Conservation (phyloP, 495 filamentous ascomycete genomes). For the Daldinia vernicosa region DNA sequence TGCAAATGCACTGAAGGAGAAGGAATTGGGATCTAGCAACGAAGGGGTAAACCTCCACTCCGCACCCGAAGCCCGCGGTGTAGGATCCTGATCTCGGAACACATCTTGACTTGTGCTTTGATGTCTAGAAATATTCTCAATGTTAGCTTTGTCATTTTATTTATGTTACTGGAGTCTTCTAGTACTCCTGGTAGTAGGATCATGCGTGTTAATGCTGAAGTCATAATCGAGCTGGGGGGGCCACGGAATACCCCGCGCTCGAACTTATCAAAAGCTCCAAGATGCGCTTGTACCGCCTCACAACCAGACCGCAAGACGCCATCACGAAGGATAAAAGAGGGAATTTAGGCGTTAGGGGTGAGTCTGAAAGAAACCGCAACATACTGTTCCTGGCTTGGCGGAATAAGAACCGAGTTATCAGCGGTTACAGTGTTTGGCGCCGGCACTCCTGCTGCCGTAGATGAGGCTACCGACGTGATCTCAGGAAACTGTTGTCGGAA, state of each 20-base stretch:
- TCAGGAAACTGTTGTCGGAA: conserved; percentile 85
- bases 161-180: not conserved
- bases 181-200: conserved; percentile 16
- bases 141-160: conserved; percentile 24
- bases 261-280: conserved; percentile 19
- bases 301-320: conserved; percentile 13
- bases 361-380: conserved; percentile 39
- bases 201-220: conserved; percentile 18
- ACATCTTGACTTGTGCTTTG: conserved; percentile 54
- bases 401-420: conserved; percentile 52
- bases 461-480: conserved; percentile 55
- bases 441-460: conserved; percentile 45
- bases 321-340: conserved; percentile 19
- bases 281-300: conserved; percentile 43
- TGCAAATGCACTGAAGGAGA: conserved; percentile 78
- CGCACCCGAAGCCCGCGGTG: conserved; percentile 77
- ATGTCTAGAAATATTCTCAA: conserved; percentile 41
- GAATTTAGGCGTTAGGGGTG: conserved; percentile 3
- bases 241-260: conserved; percentile 40
- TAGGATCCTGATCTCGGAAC: conserved; percentile 82
- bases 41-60: conserved; percentile 87
- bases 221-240: conserved; percentile 34
- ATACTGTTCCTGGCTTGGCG: conserved; percentile 61
- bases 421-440: conserved; percentile 49
- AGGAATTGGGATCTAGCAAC: conserved; percentile 83